Evolutionary conservation across 2,329 filamentous ascomycete species (phyloP).

Genomic region (Trichoderma endophyticum): DNA sequence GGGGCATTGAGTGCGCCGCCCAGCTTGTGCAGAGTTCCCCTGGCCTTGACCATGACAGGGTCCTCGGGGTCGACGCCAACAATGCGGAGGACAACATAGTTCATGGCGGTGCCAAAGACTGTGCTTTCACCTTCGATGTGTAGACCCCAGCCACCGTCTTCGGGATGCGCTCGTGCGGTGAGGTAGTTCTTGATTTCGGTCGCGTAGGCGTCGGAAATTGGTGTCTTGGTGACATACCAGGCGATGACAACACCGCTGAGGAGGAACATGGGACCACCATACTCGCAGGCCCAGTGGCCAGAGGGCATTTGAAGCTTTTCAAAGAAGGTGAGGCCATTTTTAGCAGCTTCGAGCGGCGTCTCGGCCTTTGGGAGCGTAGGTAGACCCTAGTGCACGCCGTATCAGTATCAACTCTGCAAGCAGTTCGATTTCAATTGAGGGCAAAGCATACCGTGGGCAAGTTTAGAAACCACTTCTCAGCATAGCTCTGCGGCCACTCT

Average conservation of each 20-base stretch:
- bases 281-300: slow-evolving; percentile 96
- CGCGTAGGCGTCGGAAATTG: slow-evolving; percentile 73
- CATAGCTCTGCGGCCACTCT: slow-evolving; percentile 78
- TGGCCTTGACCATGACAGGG: slow-evolving; percentile 78
- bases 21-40: slow-evolving; percentile 75
- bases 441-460: slow-evolving; percentile 63
- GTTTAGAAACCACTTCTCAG: slow-evolving; percentile 88
- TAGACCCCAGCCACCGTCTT: slow-evolving; percentile 95
- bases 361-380: slow-evolving; percentile 68
- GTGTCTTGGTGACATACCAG: slow-evolving; percentile 86
- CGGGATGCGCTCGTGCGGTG: slow-evolving; percentile 75
- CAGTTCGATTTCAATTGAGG: background rate
- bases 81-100: slow-evolving; percentile 77
- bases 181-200: slow-evolving; percentile 93
- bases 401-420: slow-evolving; percentile 2
- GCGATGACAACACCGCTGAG: slow-evolving; percentile 80
- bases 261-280: slow-evolving; percentile 95
- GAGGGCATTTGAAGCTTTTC: slow-evolving; percentile 82
- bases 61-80: slow-evolving; percentile 83
- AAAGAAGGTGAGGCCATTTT: slow-evolving; percentile 85
- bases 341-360: slow-evolving; percentile 71
- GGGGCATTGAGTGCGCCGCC: slow-evolving; percentile 81
- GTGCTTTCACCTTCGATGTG: slow-evolving; percentile 93
- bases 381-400: slow-evolving; percentile 54
- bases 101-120: slow-evolving; percentile 85